Base-by-base conservation (phyloP, 371 early-diverging fungal genomes). In the Entomophthora muscae region DNA sequence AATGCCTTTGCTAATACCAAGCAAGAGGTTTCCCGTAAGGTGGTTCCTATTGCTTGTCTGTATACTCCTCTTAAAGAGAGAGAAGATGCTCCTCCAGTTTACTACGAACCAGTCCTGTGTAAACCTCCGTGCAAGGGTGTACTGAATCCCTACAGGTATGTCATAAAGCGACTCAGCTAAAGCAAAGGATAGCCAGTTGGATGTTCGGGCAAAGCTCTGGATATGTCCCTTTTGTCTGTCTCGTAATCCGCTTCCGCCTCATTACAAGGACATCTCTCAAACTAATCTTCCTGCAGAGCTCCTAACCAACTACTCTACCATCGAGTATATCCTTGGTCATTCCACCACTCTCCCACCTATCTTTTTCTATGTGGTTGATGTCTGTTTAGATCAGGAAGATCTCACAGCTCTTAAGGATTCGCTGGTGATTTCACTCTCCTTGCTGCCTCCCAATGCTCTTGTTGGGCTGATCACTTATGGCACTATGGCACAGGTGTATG, bases 391-490 rank as follows among this genome's bases (percentile, higher is more conserved):
- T 54, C 83, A 90, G 61, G 96, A 96, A 63, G 98, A 99, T 72
- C 83, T 99, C 63, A 89, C 91, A 75, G 91, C 98, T 1, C 76
- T 99, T 53, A 95, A 92, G 71, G 94, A 98, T 64, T 81, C 95
- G 12, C 72, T 99, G 53, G 85, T 93, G 32, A 85, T 90, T 56
- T 84, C 89, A 63, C 74, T 98, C 68, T 90, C 89, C 66, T 75
- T 93, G 67, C 68, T 99, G 22, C 98, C 99, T 23, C 88, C 86
- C 10, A 86, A 95, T 71, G 90, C 96, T 32, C 80, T 93, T 65
- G 93, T 99, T 63, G 98, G 98, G 61, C 78, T 99, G 68, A 88
- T 99, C 53, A 94, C 95, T 52, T 99, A 81, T 74, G 99, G 99
- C 28, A 98, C 99, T 7, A 99, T 99, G 94, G 95, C 88, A 58